A percentile compares a stretch with the other conserved stretches of the same genome.
These are phyloP conservation scores for Nemania bipapillata DNA, from an alignment of 2,329 filamentous ascomycete genomes.

Conservation along the genomic window DNA sequence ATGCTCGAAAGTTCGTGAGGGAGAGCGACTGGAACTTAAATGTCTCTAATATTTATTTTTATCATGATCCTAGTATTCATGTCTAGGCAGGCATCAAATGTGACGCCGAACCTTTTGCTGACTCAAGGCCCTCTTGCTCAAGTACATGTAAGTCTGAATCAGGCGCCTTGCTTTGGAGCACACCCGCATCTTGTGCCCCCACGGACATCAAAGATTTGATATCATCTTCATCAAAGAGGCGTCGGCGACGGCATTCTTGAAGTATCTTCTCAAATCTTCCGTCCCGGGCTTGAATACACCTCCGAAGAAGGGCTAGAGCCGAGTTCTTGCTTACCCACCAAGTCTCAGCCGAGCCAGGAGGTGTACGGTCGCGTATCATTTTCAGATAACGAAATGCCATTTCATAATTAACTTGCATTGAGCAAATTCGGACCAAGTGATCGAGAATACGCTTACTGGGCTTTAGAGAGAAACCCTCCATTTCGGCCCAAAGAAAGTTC, in stretches of 20 bases:
- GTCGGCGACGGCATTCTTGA: constrained; percentile 48
- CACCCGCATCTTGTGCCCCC: neutral
- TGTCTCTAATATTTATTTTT: constrained; percentile 13
- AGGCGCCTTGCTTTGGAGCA: neutral
- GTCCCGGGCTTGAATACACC: constrained; percentile 52
- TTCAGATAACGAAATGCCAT: constrained; percentile 51
- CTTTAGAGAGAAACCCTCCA: constrained; percentile 52
- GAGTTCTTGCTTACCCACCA: constrained; percentile 52
- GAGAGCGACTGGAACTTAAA: constrained; percentile 4
- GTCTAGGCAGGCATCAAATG: constrained; percentile 11
- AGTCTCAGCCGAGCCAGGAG: constrained; percentile 31
- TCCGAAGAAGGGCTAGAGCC: constrained; percentile 50
- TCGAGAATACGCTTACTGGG: constrained; percentile 49
- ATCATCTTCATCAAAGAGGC: constrained; percentile 45
- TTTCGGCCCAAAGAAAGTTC: constrained; percentile 54
- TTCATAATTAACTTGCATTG: constrained; percentile 51
- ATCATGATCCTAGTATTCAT: constrained; percentile 1
- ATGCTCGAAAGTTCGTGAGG: neutral
- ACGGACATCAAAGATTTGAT: constrained; percentile 41
- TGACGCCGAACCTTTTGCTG: neutral
- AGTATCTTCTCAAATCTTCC: constrained; percentile 50
- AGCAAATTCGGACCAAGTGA: constrained; percentile 50
- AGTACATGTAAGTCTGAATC: neutral
- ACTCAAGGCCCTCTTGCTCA: constrained; percentile 1
- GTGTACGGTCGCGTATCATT: constrained; percentile 41